A percentile compares a stretch with the other conserved stretches of the same genome.
Evolutionary conservation across 2,329 filamentous ascomycete genomes (phyloP).

Genomic region (Nectriaceae sp.): DNA sequence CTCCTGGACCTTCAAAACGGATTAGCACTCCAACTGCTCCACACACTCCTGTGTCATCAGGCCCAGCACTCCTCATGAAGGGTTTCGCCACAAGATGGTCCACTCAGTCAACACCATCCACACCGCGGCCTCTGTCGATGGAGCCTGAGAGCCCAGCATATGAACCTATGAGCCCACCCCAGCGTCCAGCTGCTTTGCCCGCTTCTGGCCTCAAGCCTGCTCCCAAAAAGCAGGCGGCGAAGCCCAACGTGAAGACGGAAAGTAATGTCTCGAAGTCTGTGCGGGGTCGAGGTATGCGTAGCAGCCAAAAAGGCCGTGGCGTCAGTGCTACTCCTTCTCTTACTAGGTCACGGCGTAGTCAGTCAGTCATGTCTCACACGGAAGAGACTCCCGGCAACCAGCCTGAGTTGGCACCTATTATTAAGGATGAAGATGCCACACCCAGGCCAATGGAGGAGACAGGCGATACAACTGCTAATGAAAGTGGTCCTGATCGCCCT

Average conservation of each 20-base stretch:
- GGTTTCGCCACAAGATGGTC: constrained; percentile 61
- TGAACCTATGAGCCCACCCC: constrained; percentile 61
- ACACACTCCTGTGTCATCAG: constrained; percentile 37
- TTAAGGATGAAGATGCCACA: constrained; percentile 63
- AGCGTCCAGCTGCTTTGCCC: constrained; percentile 39
- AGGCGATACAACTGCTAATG: constrained; percentile 57
- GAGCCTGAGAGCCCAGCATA: constrained; percentile 54
- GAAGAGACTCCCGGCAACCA: constrained; percentile 51
- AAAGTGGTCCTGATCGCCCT: constrained; percentile 46
- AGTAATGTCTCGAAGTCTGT: constrained; percentile 20
- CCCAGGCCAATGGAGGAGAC: constrained; percentile 56
- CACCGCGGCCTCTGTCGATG: constrained; percentile 44
- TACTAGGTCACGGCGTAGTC: constrained; percentile 41
- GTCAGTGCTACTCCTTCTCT: constrained; percentile 39
- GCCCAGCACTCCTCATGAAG: constrained; percentile 30
- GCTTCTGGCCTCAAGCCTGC: constrained; percentile 28
- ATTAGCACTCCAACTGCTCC: constrained; percentile 34
- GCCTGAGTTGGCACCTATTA: constrained; percentile 39
- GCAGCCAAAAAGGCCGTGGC: constrained; percentile 36
- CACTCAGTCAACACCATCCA: constrained; percentile 57
- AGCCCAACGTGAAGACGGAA: constrained; percentile 27
- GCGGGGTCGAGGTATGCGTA: constrained; percentile 39
- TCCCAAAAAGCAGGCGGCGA: constrained; percentile 38
- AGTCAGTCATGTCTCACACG: constrained; percentile 47
- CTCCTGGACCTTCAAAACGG: constrained; percentile 34